phyloP scores from a whole-genome alignment of 1,284 basidiomycete genomes.

The Stereum hirsutum region DNA sequence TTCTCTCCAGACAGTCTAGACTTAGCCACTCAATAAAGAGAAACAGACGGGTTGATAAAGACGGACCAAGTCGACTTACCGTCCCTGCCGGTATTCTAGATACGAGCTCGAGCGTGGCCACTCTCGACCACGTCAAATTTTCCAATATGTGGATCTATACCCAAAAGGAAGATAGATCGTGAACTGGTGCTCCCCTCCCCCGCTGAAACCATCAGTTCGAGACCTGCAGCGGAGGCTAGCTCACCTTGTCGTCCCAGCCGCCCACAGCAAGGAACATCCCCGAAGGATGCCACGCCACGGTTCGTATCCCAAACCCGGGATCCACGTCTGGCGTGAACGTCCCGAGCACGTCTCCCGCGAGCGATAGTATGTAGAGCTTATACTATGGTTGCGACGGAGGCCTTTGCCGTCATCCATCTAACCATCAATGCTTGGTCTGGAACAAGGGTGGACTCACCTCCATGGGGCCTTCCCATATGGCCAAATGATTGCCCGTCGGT shows the following conservation, averaged over 20 bases:
- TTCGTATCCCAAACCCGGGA: constrained; percentile 72
- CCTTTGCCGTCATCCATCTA: not conserved
- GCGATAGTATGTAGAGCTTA: constrained; percentile 68
- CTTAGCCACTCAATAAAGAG: not conserved
- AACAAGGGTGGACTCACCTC: constrained; percentile 41
- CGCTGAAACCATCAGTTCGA: not conserved
- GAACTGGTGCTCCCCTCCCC: too few relatives aligned
- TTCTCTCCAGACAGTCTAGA: constrained; percentile 75
- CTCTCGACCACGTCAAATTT: constrained; percentile 69
- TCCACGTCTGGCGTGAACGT: constrained; percentile 66
- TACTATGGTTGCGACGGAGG: constrained; percentile 39
- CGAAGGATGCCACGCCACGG: constrained; percentile 74
- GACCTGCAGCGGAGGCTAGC: constrained; percentile 7
- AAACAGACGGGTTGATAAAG: not conserved
- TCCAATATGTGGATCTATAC: constrained; percentile 74
- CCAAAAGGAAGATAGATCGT: too few relatives aligned
- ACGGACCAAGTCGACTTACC: constrained; percentile 30
- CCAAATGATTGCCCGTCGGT: constrained; percentile 73
- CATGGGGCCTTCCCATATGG: constrained; percentile 75
- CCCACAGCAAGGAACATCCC: constrained; percentile 71
- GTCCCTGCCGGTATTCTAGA: constrained; percentile 42
- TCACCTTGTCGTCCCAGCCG: constrained; percentile 80
- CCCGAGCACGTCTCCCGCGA: constrained; percentile 61
- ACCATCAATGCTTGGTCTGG: constrained; percentile 2
- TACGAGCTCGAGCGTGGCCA: constrained; percentile 53